These are phyloP conservation scores for Colletotrichum liaoningense DNA, from an alignment of 2,329 filamentous ascomycete genomes.

Conservation along the genomic window DNA sequence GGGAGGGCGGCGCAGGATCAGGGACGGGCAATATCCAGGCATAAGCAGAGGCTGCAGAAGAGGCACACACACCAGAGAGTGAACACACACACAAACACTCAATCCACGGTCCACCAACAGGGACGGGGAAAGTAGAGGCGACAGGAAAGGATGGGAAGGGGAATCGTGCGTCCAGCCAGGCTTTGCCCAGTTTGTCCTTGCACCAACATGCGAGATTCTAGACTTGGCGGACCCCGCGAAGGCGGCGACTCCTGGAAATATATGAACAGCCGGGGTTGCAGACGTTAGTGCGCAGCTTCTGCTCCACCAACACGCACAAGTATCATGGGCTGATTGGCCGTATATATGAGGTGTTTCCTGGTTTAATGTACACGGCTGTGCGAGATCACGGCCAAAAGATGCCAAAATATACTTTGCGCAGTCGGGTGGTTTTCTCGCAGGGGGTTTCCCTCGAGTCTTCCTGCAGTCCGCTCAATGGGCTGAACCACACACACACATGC, in stretches of 20 bases:
- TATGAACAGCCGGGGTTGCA: conserved; percentile 26
- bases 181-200: background rate
- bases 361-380: background rate
- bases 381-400: background rate
- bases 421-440: background rate
- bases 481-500: conserved; percentile 6
- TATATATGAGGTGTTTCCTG: background rate
- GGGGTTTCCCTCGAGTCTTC: conserved; percentile 2
- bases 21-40: background rate
- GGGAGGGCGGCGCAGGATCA: conserved; percentile 26
- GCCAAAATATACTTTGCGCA: conserved; percentile 5
- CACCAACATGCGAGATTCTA: conserved; percentile 28
- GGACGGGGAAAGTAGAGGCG: background rate
- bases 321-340: conserved; percentile 15
- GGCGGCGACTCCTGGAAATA: conserved; percentile 28
- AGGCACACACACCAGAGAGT: background rate
- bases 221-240: conserved; percentile 30
- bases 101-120: background rate
- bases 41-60: background rate
- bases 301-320: conserved; percentile 20
- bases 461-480: conserved; percentile 6
- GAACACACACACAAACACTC: background rate
- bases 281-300: conserved; percentile 8
- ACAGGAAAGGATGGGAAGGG: background rate
- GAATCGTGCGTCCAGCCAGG: background rate